phyloP scores from a whole-genome alignment of 2,329 filamentous ascomycete genomes.

The Colletotrichum horii region DNA sequence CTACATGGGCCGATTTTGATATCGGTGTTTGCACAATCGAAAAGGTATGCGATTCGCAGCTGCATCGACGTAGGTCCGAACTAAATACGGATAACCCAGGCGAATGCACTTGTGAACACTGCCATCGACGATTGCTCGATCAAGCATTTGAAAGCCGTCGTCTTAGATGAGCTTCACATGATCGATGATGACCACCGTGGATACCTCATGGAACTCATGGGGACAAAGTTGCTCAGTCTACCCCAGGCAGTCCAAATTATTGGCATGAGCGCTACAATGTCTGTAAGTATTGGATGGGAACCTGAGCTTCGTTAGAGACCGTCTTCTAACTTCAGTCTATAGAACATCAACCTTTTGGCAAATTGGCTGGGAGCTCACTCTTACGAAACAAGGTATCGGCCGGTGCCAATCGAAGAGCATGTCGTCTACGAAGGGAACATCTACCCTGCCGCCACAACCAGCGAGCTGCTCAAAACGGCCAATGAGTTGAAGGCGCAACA shows the following conservation, averaged over 20 bases:
- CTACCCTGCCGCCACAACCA: conserved; percentile 66
- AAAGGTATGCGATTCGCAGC: conserved; percentile 50
- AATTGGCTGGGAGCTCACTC: conserved; percentile 74
- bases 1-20: conserved; percentile 76
- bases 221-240: conserved; percentile 74
- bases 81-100: conserved; percentile 46
- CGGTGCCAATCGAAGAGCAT: conserved; percentile 78
- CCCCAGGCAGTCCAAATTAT: conserved; percentile 73
- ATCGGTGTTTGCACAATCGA: conserved; percentile 82
- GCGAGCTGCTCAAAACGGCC: conserved; percentile 61
- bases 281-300: conserved; percentile 49
- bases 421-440: conserved; percentile 74
- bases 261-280: conserved; percentile 81
- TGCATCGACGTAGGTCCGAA: background rate
- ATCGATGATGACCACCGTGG: conserved; percentile 77
- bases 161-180: conserved; percentile 84
- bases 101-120: conserved; percentile 75
- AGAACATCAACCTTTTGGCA: conserved; percentile 75
- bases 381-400: conserved; percentile 75
- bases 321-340: background rate
- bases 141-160: conserved; percentile 67
- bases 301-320: background rate
- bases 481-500: conserved; percentile 50
- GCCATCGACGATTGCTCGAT: conserved; percentile 75
- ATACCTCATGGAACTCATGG: conserved; percentile 76